Evolutionary conservation across 2,329 filamentous ascomycete species (phyloP).

Genomic region (Aspergillus fumigatiaffinis): DNA sequence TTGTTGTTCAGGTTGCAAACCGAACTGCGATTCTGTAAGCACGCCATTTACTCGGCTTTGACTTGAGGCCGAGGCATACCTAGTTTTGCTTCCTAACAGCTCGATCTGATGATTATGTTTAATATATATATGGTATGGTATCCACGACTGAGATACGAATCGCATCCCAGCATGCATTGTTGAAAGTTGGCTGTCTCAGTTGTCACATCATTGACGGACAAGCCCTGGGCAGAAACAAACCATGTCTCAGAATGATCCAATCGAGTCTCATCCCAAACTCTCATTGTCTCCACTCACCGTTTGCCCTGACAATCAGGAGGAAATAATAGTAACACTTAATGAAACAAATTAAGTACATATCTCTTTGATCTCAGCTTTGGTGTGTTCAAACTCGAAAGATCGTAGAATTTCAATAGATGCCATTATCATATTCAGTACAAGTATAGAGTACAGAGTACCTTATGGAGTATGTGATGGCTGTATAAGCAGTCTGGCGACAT

Average conservation of each 20-base stretch:
- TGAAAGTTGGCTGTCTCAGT: not conserved
- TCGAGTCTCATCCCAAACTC: conserved; percentile 6
- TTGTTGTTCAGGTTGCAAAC: not conserved
- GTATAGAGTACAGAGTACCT: not conserved
- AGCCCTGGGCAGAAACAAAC: conserved; percentile 26
- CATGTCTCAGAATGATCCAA: conserved; percentile 31
- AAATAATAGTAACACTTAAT: conserved; percentile 7
- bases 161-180: not conserved
- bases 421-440: not conserved
- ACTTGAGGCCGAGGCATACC: not conserved
- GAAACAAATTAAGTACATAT: too few species aligned
- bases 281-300: conserved; percentile 6
- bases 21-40: not conserved
- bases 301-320: not conserved
- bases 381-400: not conserved
- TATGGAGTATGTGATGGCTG: too few species aligned
- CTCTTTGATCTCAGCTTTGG: not conserved
- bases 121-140: not conserved
- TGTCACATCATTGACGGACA: conserved; percentile 18
- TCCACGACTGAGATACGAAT: not conserved
- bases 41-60: not conserved
- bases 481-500: not conserved
- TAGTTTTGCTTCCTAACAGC: not conserved
- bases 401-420: not conserved
- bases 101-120: not conserved